Evolutionary conservation across 495 filamentous ascomycete genomes (phyloP).

Genomic region (Penicillium cataractarum): DNA sequence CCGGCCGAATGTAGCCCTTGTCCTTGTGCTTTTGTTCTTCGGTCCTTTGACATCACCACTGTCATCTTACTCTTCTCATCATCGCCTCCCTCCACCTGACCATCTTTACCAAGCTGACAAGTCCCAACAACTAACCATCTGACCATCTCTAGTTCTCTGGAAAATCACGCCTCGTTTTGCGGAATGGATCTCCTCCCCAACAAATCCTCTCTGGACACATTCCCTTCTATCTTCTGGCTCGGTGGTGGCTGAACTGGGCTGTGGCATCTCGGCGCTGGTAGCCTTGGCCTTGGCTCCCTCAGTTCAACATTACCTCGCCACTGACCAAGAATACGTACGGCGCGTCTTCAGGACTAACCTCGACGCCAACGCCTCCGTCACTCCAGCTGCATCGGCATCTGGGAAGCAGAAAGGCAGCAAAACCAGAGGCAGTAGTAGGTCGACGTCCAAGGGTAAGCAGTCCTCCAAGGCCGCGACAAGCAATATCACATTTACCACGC

Average conservation of each 20-base stretch:
- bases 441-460: conserved; percentile 29
- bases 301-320: conserved; percentile 72
- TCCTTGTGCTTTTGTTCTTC: not conserved
- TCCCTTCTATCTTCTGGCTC: conserved; percentile 58
- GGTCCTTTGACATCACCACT: conserved; percentile 10
- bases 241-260: conserved; percentile 79
- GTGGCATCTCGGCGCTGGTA: conserved; percentile 79
- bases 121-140: conserved; percentile 8
- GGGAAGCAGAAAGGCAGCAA: conserved; percentile 1
- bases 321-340: conserved; percentile 85
- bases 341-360: conserved; percentile 77
- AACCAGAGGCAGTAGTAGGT: conserved; percentile 21
- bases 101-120: not conserved
- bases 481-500: conserved; percentile 46
- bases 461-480: conserved; percentile 3
- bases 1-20: not conserved
- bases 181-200: conserved; percentile 70
- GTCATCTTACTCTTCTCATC: not conserved
- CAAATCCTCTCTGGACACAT: conserved; percentile 65
- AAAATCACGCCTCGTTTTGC: conserved; percentile 88
- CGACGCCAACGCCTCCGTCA: conserved; percentile 54
- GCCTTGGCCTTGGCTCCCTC: conserved; percentile 64
- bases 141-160: conserved; percentile 68
- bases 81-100: not conserved
- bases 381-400: not conserved